A percentile compares a stretch with the other conserved stretches of the same genome.
Conservation (phyloP, 1,284 basidiomycete species). For the Cutaneotrichosporon sp. region DNA sequence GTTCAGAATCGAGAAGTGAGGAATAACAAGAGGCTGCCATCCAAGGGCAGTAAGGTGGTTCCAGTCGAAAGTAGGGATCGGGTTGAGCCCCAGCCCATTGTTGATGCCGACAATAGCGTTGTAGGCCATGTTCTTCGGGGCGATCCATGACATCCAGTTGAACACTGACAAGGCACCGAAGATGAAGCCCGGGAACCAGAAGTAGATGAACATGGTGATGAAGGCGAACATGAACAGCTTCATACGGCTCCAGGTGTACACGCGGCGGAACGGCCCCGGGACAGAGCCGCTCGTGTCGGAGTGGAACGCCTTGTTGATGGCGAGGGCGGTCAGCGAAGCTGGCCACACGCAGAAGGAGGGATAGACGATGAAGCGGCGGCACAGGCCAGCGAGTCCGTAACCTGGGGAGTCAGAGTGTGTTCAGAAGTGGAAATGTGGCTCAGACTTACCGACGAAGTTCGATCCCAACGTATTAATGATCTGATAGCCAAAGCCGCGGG, state of each 20-base stretch:
- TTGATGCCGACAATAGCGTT: slow-evolving; percentile 15
- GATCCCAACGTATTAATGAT: slow-evolving; percentile 45
- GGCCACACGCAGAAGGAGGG: slow-evolving; percentile 52
- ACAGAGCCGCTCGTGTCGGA: slow-evolving; percentile 40
- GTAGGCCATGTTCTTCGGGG: slow-evolving; percentile 34
- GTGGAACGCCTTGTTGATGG: slow-evolving; percentile 51
- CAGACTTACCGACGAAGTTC: slow-evolving; percentile 51
- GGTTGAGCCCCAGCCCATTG: slow-evolving; percentile 35
- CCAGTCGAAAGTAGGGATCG: slow-evolving; percentile 34
- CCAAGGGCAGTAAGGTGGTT: no score
- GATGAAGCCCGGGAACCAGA: slow-evolving; percentile 49
- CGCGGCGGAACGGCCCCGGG: slow-evolving; percentile 37
- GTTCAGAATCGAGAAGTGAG: slow-evolving; percentile 30
- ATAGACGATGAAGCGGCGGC: slow-evolving; percentile 52
- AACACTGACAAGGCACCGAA: slow-evolving; percentile 53
- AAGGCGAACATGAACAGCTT: slow-evolving; percentile 44
- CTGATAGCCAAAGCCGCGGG: slow-evolving; percentile 50
- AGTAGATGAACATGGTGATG: slow-evolving; percentile 44
- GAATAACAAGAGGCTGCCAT: slow-evolving; percentile 37
- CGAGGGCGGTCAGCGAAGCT: slow-evolving; percentile 49
- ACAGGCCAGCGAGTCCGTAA: slow-evolving; percentile 53
- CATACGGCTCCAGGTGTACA: slow-evolving; percentile 43
- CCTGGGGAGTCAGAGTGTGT: slow-evolving; percentile 40
- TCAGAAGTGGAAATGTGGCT: neutral
- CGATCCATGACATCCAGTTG: slow-evolving; percentile 60